Base-by-base conservation (phyloP, 495 filamentous ascomycete species). In the Penicillium bialowiezense region DNA sequence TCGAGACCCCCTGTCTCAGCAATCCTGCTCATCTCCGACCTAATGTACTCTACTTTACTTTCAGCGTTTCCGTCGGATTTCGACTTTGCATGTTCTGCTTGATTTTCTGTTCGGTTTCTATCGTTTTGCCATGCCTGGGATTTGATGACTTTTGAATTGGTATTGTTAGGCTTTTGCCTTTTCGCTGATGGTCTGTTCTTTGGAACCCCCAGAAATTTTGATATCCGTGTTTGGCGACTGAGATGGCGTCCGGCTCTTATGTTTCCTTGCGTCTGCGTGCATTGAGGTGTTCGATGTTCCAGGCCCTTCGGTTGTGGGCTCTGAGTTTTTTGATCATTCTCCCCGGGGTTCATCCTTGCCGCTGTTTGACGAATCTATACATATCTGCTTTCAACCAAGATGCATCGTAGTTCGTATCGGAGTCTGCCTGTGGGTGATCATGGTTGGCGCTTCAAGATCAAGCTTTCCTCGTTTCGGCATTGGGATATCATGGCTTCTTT, bases 171-270 rank as follows among this genome's bases (percentile, higher is more conserved):
- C 28, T 44, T 60, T 54, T 50, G 36, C 41, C 50, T 51, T 54
- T 51, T 38, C 42, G 26, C 52, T 41, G 46, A 42, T 41, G 44
- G 51, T 51, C 45, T 48, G 47, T 49, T 51, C 28, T 52, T 45
- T 45, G 29, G 33, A 50, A 47, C 42, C 47, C 51, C 46, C 55
- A 50, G 24, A 55, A 55, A 50, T 54, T 50, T 70, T 71, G 68
- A 73, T 73, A 73, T 71, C 68, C 68, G 63, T 64, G 58, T 67
- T 58, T 60, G 68, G 68, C 67, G 67, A 70, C 57, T 62, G 65
- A 59, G 56, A 56, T 59, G 67, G 67, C 68, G 65, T 70, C 56
- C 49, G 62, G 60, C 41, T 59, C 57, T 46, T 54, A 52, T 38
- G 55, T 55, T 60, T 40, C 13, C 32, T 52, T 59, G 36, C 44